These are phyloP conservation scores for Calonectria naviculata DNA, from an alignment of 2,329 filamentous ascomycete species.

Conservation along the genomic window DNA sequence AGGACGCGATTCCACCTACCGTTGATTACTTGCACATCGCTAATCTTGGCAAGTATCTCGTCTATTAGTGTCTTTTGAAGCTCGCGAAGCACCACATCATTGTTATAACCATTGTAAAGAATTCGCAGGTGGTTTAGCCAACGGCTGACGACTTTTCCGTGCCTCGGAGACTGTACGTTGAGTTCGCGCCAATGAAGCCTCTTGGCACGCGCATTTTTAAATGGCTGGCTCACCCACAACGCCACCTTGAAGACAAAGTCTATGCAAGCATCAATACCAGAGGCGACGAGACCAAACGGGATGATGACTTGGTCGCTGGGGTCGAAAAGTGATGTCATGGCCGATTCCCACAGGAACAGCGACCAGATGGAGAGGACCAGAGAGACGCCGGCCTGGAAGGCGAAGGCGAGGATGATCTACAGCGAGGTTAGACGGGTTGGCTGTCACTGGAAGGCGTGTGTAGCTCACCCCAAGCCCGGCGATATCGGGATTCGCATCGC, in stretches of 20 bases:
- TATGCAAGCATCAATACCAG: background rate
- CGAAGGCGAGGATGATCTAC: background rate
- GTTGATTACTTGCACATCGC: background rate
- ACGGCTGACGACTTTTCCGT: background rate
- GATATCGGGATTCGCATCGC: background rate
- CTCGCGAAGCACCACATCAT: background rate
- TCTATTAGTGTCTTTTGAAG: background rate
- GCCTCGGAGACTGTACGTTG: background rate
- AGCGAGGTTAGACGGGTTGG: background rate
- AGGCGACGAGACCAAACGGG: background rate
- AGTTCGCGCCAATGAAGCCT: background rate
- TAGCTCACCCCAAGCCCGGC: background rate
- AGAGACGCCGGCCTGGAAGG: background rate
- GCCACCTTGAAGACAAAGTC: background rate
- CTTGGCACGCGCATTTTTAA: background rate
- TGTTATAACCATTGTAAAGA: background rate
- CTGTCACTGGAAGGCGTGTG: background rate
- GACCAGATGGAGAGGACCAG: background rate
- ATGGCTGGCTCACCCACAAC: background rate
- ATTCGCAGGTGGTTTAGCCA: background rate
- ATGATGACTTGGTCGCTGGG: constrained; percentile 1
- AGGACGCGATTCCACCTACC: background rate
- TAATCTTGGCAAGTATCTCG: background rate
- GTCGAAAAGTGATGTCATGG: background rate
- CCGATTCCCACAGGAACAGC: background rate